These are phyloP conservation scores for Podaxis sp. DNA, from an alignment of 768 basidiomycete species.

Conservation along the genomic window DNA sequence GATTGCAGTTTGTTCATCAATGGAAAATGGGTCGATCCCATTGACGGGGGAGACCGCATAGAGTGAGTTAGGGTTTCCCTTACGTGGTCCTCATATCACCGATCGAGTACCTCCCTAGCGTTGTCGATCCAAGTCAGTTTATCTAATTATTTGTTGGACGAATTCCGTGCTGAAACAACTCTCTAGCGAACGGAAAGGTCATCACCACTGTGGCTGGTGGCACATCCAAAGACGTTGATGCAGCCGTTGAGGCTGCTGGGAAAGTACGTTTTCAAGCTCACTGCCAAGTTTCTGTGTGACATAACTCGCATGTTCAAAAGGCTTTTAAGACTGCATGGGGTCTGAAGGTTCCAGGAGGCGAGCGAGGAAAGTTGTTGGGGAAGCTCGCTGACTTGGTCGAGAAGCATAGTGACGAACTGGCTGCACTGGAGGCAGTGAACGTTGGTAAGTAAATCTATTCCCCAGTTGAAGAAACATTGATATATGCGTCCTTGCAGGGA, in stretches of 20 bases:
- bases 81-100: constrained; percentile 1
- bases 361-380: constrained; percentile 55
- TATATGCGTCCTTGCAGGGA: constrained; percentile 36
- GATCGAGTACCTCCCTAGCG: constrained; percentile 30
- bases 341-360: constrained; percentile 49
- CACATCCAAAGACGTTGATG: constrained; percentile 70
- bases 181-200: constrained; percentile 64
- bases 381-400: constrained; percentile 70
- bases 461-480: neutral
- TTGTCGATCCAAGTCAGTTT: constrained; percentile 53
- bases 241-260: constrained; percentile 68
- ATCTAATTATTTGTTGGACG: neutral
- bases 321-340: constrained; percentile 68
- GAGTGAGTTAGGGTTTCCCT: constrained; percentile 47
- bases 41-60: constrained; percentile 48
- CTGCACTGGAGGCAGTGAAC: constrained; percentile 74
- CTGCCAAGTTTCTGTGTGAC: neutral
- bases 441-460: constrained; percentile 40
- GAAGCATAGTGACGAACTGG: constrained; percentile 57
- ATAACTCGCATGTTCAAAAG: constrained; percentile 5
- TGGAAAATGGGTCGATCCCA: constrained; percentile 62
- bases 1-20: constrained; percentile 63
- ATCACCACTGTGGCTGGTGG: constrained; percentile 60
- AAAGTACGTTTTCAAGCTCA: constrained; percentile 33
- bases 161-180: constrained; percentile 15